Evolutionary conservation across 2,329 filamentous ascomycete genomes (phyloP).

Genomic region (Knoxdaviesia proteae): DNA sequence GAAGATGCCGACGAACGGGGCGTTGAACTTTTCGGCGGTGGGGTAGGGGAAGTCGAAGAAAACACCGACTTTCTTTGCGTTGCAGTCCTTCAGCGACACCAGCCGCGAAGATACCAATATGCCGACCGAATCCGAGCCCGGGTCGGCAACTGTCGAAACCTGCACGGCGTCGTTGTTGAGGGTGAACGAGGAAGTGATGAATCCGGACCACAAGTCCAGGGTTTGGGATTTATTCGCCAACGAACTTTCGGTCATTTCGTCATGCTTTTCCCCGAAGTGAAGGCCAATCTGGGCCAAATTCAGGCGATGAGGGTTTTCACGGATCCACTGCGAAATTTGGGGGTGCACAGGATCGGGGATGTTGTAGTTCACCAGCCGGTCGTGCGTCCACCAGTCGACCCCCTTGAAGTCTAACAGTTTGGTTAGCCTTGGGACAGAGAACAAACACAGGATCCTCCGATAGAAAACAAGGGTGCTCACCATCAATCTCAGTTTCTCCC

Average conservation of each 20-base stretch:
- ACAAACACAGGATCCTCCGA: background rate
- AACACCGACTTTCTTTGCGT: constrained; percentile 9
- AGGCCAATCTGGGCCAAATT: constrained; percentile 22
- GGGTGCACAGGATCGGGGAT: constrained; percentile 15
- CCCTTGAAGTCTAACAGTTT: constrained; percentile 12
- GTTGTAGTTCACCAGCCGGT: constrained; percentile 17
- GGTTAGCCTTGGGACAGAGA: background rate
- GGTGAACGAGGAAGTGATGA: constrained; percentile 17
- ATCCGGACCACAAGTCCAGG: constrained; percentile 16
- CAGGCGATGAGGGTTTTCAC: constrained; percentile 23
- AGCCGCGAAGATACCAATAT: constrained; percentile 16
- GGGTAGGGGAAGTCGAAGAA: constrained; percentile 23
- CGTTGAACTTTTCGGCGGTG: constrained; percentile 20
- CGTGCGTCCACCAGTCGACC: constrained; percentile 13
- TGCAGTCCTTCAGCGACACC: constrained; percentile 9
- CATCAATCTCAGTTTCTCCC: background rate
- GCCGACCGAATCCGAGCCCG: constrained; percentile 16
- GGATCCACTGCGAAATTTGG: constrained; percentile 27
- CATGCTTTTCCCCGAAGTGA: constrained; percentile 10
- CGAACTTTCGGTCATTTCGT: constrained; percentile 4
- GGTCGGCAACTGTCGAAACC: constrained; percentile 16
- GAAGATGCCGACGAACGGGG: constrained; percentile 19
- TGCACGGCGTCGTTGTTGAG: constrained; percentile 12
- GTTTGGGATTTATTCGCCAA: constrained; percentile 13
- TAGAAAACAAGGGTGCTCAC: background rate